Conservation (phyloP, 2,329 filamentous ascomycete species). For the Blastomyces percursus region DNA sequence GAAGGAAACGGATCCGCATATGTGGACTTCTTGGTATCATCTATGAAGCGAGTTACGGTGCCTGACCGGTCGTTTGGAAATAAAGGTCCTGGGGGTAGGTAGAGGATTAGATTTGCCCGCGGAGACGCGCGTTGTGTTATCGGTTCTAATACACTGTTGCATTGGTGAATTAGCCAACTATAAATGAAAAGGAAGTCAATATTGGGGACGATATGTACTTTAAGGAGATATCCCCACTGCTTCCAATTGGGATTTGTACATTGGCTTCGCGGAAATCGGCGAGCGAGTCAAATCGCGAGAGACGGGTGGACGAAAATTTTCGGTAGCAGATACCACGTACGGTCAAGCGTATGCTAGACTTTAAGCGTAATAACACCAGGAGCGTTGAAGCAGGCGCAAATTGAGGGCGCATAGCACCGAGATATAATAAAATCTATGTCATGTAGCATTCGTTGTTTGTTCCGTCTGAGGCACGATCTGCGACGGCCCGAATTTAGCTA, state of each 20-base stretch:
- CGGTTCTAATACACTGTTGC: conserved; percentile 4
- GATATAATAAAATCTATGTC: background rate
- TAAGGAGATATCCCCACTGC: conserved; percentile 21
- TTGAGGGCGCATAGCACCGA: conserved; percentile 20
- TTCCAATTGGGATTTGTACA: conserved; percentile 21
- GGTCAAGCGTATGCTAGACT: background rate
- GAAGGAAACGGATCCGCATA: conserved; percentile 8
- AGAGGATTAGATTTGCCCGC: conserved; percentile 25
- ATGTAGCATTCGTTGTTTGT: background rate
- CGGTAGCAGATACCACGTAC: conserved; percentile 2
- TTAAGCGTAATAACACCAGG: background rate
- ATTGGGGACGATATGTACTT: conserved; percentile 15
- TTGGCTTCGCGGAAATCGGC: conserved; percentile 15
- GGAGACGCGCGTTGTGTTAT: background rate
- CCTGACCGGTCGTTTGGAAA: conserved; percentile 12
- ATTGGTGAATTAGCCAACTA: background rate
- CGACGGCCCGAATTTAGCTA: background rate
- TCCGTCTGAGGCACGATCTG: background rate
- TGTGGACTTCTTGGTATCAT: background rate
- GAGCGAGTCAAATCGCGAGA: background rate
- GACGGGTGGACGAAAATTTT: conserved; percentile 12
- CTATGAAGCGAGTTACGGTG: background rate
- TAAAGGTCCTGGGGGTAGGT: conserved; percentile 29
- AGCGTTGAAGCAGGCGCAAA: background rate
- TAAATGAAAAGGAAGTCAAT: background rate